phyloP scores from a whole-genome alignment of 805 yeast species.

The Monosporozyma servazzii region DNA sequence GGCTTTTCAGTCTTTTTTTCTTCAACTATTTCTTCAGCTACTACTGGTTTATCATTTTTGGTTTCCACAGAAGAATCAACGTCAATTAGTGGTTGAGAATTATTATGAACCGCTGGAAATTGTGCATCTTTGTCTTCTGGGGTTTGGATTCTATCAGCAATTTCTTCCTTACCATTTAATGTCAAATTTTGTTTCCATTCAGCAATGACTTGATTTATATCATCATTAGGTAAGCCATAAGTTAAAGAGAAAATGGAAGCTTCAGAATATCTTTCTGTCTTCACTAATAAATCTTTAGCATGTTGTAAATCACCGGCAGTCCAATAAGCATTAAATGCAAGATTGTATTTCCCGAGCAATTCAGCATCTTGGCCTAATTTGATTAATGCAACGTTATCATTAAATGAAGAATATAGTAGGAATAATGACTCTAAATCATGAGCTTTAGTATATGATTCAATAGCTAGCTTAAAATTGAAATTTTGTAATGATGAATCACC shows the following conservation, averaged over 20 bases:
- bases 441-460: constrained; percentile 68
- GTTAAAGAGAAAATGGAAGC: constrained; percentile 75
- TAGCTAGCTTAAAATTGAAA: constrained; percentile 78
- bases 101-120: constrained; percentile 25
- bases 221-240: constrained; percentile 43
- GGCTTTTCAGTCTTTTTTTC: constrained; percentile 4
- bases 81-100: constrained; percentile 33
- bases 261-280: constrained; percentile 67
- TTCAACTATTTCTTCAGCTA: constrained; percentile 1
- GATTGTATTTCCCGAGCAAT: constrained; percentile 69
- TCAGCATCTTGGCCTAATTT: constrained; percentile 60
- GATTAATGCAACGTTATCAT: constrained; percentile 50
- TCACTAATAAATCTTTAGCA: constrained; percentile 56
- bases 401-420: constrained; percentile 73
- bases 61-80: constrained; percentile 29
- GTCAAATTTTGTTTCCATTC: constrained; percentile 60
- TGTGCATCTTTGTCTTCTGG: constrained; percentile 20
- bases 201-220: constrained; percentile 39
- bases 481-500: constrained; percentile 77
- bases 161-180: constrained; percentile 41
- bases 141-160: constrained; percentile 57
- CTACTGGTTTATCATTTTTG: constrained; percentile 10
- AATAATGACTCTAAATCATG: constrained; percentile 75
- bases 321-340: constrained; percentile 92
- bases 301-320: constrained; percentile 57